Base-by-base conservation (phyloP, 306 rosid genomes). In the Corylus avellana region DNA sequence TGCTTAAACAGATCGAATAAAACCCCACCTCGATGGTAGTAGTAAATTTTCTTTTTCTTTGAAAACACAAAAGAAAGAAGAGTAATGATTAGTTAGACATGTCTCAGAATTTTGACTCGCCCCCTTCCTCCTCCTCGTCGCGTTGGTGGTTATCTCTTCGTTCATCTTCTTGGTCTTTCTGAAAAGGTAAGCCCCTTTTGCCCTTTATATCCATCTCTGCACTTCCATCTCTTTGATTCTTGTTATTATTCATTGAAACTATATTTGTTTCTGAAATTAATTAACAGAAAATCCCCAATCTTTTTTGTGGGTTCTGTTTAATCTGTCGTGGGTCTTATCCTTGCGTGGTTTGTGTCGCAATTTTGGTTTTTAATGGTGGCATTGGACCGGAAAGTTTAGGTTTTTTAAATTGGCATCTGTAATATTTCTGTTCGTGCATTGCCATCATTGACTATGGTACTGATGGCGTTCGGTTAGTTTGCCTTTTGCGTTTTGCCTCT, bases 151-250 rank as follows among this genome's bases (percentile, higher is more conserved):
- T 42, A 49, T n/a, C 25, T 42, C 72, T 44, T 42, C 29, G 0
- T 68, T 73, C 27, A 72, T 54, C 78, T 78, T 73, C 79, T 80
- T 71, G 85, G 64, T 72, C 84, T 58, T 76, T 85, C 75, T 88
- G 72, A 75, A 77, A 18, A 49, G 88, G 89, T 86, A 88, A 32
- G 77, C 77, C 70, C 37, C 50, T 42, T 7, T 47, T 35, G 75
- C 79, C 68, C 73, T 51, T 68, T 83, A 47, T 1, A 25, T 54
- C 8, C 5, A 69, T 47, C 70, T 71, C 49, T 72, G 13, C 59
- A 10, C 0, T 81, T 18, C 18, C n/a, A 35, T 56, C 10, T 81
- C 61, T 72, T 18, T 10, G 51, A 42, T 68, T 42, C 8, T 16
- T 42, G 51, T 39, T 61, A 22, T 59, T 22, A n/a, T 80, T 42